Percentiles rank a stretch among this genome's conserved stretches.
These are phyloP conservation scores for Agaricus subrufescens DNA, from an alignment of 768 basidiomycete species.

Conservation along the genomic window DNA sequence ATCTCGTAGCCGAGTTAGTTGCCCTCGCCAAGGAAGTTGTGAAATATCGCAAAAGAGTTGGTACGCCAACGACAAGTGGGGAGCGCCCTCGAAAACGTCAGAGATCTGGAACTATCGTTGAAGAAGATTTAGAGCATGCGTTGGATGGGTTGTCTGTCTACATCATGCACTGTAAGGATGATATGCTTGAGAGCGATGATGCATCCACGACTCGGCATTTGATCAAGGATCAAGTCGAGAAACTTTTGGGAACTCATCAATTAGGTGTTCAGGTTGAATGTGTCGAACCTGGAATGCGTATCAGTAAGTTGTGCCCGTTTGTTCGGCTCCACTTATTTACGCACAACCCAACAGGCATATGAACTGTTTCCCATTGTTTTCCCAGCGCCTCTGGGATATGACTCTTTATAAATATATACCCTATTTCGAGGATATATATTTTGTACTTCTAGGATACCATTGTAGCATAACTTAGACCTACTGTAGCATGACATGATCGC, in stretches of 20 bases:
- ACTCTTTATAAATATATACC: not conserved
- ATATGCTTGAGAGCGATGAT: conserved; percentile 42
- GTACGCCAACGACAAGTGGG: conserved; percentile 14
- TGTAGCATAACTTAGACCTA: conserved; percentile 10
- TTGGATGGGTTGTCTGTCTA: conserved; percentile 64
- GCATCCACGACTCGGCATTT: conserved; percentile 49
- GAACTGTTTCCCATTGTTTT: not conserved
- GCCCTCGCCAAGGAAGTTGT: conserved; percentile 63
- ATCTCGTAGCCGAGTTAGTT: conserved; percentile 71
- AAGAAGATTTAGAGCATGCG: conserved; percentile 44
- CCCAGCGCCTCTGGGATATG: not conserved
- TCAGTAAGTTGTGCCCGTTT: conserved; percentile 47
- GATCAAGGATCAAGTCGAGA: conserved; percentile 70
- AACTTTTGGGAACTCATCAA: conserved; percentile 51
- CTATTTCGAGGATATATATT: not conserved
- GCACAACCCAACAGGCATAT: not conserved
- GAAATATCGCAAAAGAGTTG: conserved; percentile 27
- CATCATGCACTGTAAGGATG: conserved; percentile 87
- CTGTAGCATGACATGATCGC: conserved; percentile 8
- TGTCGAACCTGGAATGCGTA: conserved; percentile 76
- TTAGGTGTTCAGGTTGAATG: conserved; percentile 70
- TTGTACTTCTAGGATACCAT: conserved; percentile 4
- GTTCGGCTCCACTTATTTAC: not conserved
- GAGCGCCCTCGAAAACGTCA: conserved; percentile 34
- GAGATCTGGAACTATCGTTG: conserved; percentile 31